phyloP scores from a whole-genome alignment of 129 eudicot species.

The Silybum marianum region DNA sequence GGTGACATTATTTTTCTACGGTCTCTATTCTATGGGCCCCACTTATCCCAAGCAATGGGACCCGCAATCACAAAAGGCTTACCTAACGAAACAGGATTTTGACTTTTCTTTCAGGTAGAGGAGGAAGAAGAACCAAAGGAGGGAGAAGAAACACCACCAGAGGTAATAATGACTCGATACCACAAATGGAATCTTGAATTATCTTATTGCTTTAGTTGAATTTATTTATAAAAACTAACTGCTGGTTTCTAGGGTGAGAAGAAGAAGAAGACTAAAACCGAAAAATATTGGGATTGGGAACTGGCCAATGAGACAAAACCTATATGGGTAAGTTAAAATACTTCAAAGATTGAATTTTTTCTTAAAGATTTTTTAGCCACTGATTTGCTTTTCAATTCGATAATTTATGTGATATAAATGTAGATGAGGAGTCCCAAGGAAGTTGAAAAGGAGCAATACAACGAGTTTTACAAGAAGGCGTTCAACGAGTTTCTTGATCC shows the following conservation, averaged over 20 bases:
- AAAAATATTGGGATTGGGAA: conserved; percentile 99
- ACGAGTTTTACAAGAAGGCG: conserved; percentile 90
- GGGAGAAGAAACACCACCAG: conserved; percentile 80
- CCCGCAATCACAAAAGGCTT: background rate
- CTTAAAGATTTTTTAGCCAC: background rate
- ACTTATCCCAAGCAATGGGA: background rate
- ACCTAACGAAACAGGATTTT: background rate
- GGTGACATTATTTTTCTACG: conserved; percentile 34
- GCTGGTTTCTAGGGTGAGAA: conserved; percentile 61
- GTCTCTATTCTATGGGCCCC: background rate
- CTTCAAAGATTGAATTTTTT: background rate
- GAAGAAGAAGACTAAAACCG: conserved; percentile 86
- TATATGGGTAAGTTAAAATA: conserved; percentile 71
- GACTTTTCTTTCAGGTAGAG: conserved; percentile 60
- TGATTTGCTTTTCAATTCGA: background rate
- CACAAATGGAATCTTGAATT: background rate
- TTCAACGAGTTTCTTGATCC: conserved; percentile 92
- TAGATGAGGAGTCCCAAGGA: conserved; percentile 94
- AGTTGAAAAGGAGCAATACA: conserved; percentile 79
- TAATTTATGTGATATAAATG: conserved; percentile 23
- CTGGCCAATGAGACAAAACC: conserved; percentile 93
- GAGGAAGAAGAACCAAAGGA: conserved; percentile 89
- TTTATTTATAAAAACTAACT: background rate
- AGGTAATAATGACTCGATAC: conserved; percentile 52
- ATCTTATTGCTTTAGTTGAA: background rate